Evolutionary conservation across 495 filamentous ascomycete genomes (phyloP).

Genomic region (Penicillium ochrochloron): DNA sequence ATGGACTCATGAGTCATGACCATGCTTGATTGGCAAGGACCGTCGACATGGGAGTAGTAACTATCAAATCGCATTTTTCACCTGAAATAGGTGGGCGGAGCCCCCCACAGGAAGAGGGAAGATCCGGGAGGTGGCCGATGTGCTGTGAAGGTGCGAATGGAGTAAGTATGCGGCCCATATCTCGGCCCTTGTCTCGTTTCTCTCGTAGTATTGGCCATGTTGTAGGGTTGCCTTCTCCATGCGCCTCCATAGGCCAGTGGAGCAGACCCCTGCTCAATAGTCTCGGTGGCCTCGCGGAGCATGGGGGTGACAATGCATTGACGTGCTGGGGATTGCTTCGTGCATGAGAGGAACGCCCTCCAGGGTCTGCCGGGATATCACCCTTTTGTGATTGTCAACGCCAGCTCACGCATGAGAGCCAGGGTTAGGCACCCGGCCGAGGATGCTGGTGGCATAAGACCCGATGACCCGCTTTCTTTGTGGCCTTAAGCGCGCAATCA

Average conservation of each 20-base stretch:
- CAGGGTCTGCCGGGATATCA: not conserved
- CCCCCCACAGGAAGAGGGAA: not conserved
- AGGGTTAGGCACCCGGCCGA: constrained; percentile 12
- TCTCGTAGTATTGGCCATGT: not conserved
- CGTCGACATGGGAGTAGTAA: not conserved
- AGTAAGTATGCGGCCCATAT: not conserved
- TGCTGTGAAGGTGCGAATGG: not conserved
- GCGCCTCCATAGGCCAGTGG: not conserved
- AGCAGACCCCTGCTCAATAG: not conserved
- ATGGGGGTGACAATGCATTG: constrained; percentile 2
- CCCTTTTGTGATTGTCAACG: constrained; percentile 6
- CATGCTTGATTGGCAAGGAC: constrained; percentile 1
- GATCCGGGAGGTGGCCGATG: not conserved
- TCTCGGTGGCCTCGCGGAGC: constrained; percentile 1
- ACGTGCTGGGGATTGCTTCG: constrained; percentile 1
- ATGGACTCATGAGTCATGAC: not conserved
- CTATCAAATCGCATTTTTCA: not conserved
- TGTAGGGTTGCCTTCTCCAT: not conserved
- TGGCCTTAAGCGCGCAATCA: constrained; percentile 15
- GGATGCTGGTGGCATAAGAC: not conserved
- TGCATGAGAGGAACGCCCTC: not conserved
- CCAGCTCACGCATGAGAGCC: constrained; percentile 3
- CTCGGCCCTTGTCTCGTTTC: not conserved
- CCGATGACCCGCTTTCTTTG: constrained; percentile 16
- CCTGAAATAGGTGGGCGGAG: not conserved